phyloP scores from a whole-genome alignment of 1,284 basidiomycete species.

The Cryptococcus sp. region DNA sequence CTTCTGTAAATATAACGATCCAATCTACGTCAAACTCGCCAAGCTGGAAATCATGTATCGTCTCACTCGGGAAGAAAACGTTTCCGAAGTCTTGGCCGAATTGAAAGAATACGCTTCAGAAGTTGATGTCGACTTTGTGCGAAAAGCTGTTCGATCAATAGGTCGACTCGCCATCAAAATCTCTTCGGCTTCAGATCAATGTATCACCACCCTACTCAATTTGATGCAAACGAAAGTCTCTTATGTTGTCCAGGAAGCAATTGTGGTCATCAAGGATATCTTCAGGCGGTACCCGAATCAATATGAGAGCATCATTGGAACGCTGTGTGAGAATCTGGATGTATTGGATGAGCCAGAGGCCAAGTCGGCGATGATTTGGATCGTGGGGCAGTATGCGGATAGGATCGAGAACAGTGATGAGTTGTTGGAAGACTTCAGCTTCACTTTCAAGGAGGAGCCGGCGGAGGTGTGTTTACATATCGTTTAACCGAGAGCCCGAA shows the following conservation, averaged over 20 bases:
- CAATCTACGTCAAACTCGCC: conserved; percentile 95
- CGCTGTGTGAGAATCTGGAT: conserved; percentile 89
- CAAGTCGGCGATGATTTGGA: conserved; percentile 97
- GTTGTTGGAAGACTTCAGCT: conserved; percentile 81
- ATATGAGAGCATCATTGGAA: conserved; percentile 95
- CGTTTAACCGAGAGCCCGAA: background rate
- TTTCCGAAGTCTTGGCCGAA: conserved; percentile 90
- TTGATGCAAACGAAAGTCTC: conserved; percentile 88
- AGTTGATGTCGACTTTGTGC: conserved; percentile 96
- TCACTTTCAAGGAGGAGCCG: conserved; percentile 88
- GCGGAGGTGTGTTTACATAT: conserved; percentile 62
- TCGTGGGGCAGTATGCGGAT: conserved; percentile 95
- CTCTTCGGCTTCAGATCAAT: conserved; percentile 84
- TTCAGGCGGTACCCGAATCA: conserved; percentile 97
- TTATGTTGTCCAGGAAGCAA: conserved; percentile 97
- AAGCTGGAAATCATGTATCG: conserved; percentile 99
- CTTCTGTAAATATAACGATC: conserved; percentile 99
- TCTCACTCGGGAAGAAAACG: conserved; percentile 84
- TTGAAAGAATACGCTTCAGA: conserved; percentile 97
- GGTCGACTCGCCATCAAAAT: conserved; percentile 97
- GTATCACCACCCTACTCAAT: conserved; percentile 87
- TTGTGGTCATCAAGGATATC: conserved; percentile 99
- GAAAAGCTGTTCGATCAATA: conserved; percentile 89
- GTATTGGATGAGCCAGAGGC: conserved; percentile 97
- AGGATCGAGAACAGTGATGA: conserved; percentile 97